Conservation (phyloP, 306 rosid genomes). For the Cucurbita ficifolia region DNA sequence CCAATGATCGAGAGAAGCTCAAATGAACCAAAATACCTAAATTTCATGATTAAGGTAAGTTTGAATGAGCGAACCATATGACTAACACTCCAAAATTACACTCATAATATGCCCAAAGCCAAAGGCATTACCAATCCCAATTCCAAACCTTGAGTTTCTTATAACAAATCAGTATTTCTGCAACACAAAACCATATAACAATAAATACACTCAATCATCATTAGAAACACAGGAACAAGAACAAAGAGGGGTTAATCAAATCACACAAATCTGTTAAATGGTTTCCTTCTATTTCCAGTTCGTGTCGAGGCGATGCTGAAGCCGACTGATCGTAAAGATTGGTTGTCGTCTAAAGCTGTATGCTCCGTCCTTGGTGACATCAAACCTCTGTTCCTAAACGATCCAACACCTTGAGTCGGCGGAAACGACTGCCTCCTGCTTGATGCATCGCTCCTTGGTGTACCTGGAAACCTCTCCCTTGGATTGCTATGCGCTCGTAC, state of each 20-base stretch:
- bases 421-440: constrained; percentile 78
- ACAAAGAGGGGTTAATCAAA: neutral
- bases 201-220: neutral
- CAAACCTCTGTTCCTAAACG: constrained; percentile 65
- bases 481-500: constrained; percentile 60
- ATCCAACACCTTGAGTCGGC: constrained; percentile 52
- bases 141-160: neutral
- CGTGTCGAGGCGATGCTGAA: constrained; percentile 76
- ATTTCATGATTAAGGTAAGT: too few species aligned
- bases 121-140: neutral
- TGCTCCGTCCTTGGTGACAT: constrained; percentile 43
- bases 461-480: constrained; percentile 54
- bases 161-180: constrained; percentile 7
- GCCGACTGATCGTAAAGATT: constrained; percentile 49
- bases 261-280: constrained; percentile 99
- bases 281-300: constrained; percentile 64
- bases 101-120: neutral
- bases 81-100: neutral
- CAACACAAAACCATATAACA: constrained; percentile 3
- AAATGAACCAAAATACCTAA: too few species aligned
- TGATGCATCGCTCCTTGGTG: constrained; percentile 55
- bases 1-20: too few species aligned
- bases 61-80: too few species aligned
- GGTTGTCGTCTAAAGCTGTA: constrained; percentile 39
- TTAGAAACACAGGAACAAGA: constrained; percentile 1